Conservation (phyloP, 2,329 filamentous ascomycete species). For the Phialocephala sp. region DNA sequence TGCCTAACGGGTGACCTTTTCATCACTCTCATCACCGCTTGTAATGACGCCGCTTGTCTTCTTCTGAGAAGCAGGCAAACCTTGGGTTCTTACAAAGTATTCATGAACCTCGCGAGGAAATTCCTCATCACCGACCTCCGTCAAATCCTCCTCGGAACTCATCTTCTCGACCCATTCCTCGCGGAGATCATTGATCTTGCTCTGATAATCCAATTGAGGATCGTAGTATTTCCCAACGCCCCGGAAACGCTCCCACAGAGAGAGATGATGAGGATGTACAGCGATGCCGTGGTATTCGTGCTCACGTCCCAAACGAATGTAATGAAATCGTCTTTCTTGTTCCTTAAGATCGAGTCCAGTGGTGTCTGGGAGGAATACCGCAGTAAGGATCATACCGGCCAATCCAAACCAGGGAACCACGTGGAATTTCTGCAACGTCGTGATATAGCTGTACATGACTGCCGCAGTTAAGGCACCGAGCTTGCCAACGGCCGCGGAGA, state of each 20-base stretch:
- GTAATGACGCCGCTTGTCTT: background rate
- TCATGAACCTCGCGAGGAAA: background rate
- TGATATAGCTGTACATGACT: conserved; percentile 94
- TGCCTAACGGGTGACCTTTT: background rate
- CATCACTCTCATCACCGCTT: background rate
- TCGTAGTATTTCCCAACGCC: conserved; percentile 85
- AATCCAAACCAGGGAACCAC: conserved; percentile 96
- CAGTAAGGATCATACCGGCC: conserved; percentile 81
- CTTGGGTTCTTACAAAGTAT: background rate
- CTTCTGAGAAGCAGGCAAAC: background rate
- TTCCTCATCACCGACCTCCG: background rate
- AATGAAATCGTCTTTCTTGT: conserved; percentile 92
- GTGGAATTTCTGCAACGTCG: conserved; percentile 82
- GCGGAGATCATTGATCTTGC: conserved; percentile 84
- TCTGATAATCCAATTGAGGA: conserved; percentile 79
- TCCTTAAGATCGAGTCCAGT: conserved; percentile 96
- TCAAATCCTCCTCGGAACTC: conserved; percentile 35
- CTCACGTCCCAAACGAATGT: conserved; percentile 78
- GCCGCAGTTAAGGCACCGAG: conserved; percentile 84
- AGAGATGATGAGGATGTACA: conserved; percentile 86
- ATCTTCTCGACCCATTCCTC: conserved; percentile 63
- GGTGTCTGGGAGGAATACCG: conserved; percentile 90
- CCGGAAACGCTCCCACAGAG: conserved; percentile 81
- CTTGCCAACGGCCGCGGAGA: conserved; percentile 92
- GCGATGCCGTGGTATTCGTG: conserved; percentile 92